Percentiles rank a stretch among this genome's conserved stretches.
Evolutionary conservation across 1,284 basidiomycete species (phyloP).

Genomic region (Coriolopsis trogii): DNA sequence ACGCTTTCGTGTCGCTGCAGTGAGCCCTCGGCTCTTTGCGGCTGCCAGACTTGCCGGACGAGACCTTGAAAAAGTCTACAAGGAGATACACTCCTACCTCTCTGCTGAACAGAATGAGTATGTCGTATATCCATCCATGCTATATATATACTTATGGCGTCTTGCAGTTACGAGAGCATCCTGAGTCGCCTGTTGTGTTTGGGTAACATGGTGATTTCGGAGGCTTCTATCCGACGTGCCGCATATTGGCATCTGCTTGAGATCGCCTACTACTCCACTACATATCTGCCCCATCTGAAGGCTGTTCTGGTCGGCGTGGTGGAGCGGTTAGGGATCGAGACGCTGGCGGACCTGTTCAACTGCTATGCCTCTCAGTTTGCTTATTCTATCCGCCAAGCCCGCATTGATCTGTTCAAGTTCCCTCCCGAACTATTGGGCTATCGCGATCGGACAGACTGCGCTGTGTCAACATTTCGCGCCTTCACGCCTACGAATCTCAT

Average conservation of each 20-base stretch:
- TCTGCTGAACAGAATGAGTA: conserved; percentile 50
- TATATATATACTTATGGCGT: conserved; percentile 3
- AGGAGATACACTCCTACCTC: conserved; percentile 45
- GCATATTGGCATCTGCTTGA: conserved; percentile 90
- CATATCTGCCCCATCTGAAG: conserved; percentile 66
- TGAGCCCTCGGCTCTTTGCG: conserved; percentile 64
- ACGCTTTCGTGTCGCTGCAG: conserved; percentile 74
- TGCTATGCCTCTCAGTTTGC: conserved; percentile 82
- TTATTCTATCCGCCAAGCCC: conserved; percentile 55
- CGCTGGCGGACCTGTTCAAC: conserved; percentile 72
- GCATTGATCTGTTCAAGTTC: conserved; percentile 63
- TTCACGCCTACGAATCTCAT: conserved; percentile 67
- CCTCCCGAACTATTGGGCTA: conserved; percentile 78
- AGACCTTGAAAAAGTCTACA: conserved; percentile 46
- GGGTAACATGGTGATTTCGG: conserved; percentile 84
- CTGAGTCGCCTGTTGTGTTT: conserved; percentile 79
- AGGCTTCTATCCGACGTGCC: conserved; percentile 79
- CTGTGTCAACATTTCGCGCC: conserved; percentile 59
- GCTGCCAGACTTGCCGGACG: conserved; percentile 35
- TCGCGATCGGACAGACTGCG: conserved; percentile 58
- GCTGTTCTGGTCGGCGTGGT: conserved; percentile 67
- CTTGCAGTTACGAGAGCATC: conserved; percentile 71
- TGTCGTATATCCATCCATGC: conserved; percentile 27
- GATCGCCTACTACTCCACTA: conserved; percentile 50
- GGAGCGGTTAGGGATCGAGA: conserved; percentile 67